Evolutionary conservation across 345 rosid species (phyloP).

Genomic region (Crucihimalaya himalaica): DNA sequence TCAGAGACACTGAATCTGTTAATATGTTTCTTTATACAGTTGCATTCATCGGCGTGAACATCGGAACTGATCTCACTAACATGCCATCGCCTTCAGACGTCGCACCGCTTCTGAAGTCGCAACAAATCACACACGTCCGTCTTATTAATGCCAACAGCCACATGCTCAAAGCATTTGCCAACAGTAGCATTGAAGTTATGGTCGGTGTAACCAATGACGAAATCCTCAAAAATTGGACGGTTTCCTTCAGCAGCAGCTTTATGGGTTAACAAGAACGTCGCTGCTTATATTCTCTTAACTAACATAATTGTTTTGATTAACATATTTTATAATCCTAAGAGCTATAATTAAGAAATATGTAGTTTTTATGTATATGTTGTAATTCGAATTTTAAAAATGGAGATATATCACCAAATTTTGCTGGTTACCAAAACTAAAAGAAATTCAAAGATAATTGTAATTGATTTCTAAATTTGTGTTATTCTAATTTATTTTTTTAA

Average conservation of each 20-base stretch:
- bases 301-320: too few relatives aligned
- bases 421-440: too few relatives aligned
- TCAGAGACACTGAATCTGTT: background rate
- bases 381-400: too few relatives aligned
- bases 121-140: conserved; percentile 78
- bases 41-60: conserved; percentile 81
- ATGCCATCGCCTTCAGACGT: conserved; percentile 75
- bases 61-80: conserved; percentile 76
- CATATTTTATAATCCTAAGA: too few relatives aligned
- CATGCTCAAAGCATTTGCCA: conserved; percentile 84
- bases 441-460: too few relatives aligned
- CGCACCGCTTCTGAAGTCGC: conserved; percentile 57
- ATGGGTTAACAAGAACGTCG: conserved; percentile 87
- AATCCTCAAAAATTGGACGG: conserved; percentile 77
- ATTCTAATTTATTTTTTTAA: too few relatives aligned
- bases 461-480: too few relatives aligned
- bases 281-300: conserved; percentile 74
- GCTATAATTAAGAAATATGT: too few relatives aligned
- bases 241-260: conserved; percentile 77
- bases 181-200: conserved; percentile 74
- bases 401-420: too few relatives aligned
- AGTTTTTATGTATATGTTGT: too few relatives aligned
- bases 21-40: conserved; percentile 45
- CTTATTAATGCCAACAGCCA: conserved; percentile 83
- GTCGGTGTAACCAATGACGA: conserved; percentile 85